Base-by-base conservation (phyloP, 768 basidiomycete genomes). In the Hygrophorus russula region DNA sequence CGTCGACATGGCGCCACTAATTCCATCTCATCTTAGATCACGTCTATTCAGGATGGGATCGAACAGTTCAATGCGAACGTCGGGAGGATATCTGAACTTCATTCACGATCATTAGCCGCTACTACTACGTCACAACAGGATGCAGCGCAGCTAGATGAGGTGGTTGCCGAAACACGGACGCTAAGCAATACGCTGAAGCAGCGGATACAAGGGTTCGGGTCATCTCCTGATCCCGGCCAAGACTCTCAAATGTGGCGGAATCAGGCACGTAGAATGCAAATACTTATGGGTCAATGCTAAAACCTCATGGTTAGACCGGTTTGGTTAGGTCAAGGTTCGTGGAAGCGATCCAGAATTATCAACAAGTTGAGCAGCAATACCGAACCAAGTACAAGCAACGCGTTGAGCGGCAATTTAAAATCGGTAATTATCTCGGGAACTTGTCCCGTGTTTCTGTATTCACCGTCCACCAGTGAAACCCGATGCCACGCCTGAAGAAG, bases 401-500 rank as follows among this genome's bases (percentile, higher is more conserved):
- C 15, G 76, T 90, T 64, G 85, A 85, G 56, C 70, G 88, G 46
- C 86, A 96, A 60, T 83, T 86, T 62, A 86, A 78, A 56, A 94
- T 93, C 47, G 85, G 85, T 82, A 38, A 11, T 74, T 57, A 7
- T 24, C 24, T 24, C n/a, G 11, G 10, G 37, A 19, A 29, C 5
- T 13, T 15, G 17, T 35, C 24, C 20, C 17, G n/a, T 29, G 38
- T 35, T 39, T 19, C 41, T 31, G 30, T 29, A 29, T 15, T 36
- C 12, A 31, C 18, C 12, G 33, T 20, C 14, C n/a, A 8, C 0
- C 47, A 88, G 90, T 92, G 44, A 94, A 96, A 64, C 92, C 91
- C 37, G 80, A 93, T 61, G 93, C 93, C 4, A 79, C 90, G 0
- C 80, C 80, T 1, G 89, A 94, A 44, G 93, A 97, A 62, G 68